Conservation (phyloP, 2,329 filamentous ascomycete genomes). For the Fusarium aywerte region DNA sequence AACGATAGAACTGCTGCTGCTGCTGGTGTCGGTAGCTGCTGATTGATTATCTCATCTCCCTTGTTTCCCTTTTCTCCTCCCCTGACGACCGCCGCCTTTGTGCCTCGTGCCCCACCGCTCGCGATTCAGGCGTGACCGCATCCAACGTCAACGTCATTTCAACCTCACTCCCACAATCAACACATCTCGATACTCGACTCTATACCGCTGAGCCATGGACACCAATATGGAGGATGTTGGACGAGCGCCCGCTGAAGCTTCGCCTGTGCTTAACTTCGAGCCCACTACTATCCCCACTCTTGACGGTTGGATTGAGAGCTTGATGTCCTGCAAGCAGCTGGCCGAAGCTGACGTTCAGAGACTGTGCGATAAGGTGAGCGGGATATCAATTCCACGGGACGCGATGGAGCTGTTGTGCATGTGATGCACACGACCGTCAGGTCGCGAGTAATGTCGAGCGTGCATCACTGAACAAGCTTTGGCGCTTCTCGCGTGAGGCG, state of each 20-base stretch:
- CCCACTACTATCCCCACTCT: conserved; percentile 90
- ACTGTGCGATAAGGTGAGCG: conserved; percentile 91
- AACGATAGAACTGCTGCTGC: conserved; percentile 30
- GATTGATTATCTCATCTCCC: conserved; percentile 29
- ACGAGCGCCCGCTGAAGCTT: conserved; percentile 82
- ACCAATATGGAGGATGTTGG: conserved; percentile 99
- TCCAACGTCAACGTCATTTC: conserved; percentile 47
- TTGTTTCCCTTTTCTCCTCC: conserved; percentile 31
- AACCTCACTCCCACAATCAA: conserved; percentile 34
- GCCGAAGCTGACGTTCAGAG: conserved; percentile 93
- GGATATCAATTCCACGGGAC: not conserved
- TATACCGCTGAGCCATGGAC: conserved; percentile 71
- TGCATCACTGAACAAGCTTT: conserved; percentile 29
- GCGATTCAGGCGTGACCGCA: conserved; percentile 49
- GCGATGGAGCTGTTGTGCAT: conserved; percentile 1
- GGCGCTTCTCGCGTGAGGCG: conserved; percentile 48
- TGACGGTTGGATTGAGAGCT: conserved; percentile 97
- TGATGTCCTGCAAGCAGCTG: conserved; percentile 99
- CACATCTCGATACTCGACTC: conserved; percentile 22
- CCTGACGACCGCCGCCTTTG: conserved; percentile 45
- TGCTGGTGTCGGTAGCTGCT: conserved; percentile 39
- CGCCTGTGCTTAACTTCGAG: conserved; percentile 74
- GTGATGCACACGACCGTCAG: not conserved
- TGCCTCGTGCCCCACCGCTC: conserved; percentile 48
- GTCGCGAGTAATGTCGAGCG: conserved; percentile 5